Percentiles rank a stretch among this genome's conserved stretches.
Conservation (phyloP, 768 basidiomycete genomes). For the Lyophyllum shimeji region DNA sequence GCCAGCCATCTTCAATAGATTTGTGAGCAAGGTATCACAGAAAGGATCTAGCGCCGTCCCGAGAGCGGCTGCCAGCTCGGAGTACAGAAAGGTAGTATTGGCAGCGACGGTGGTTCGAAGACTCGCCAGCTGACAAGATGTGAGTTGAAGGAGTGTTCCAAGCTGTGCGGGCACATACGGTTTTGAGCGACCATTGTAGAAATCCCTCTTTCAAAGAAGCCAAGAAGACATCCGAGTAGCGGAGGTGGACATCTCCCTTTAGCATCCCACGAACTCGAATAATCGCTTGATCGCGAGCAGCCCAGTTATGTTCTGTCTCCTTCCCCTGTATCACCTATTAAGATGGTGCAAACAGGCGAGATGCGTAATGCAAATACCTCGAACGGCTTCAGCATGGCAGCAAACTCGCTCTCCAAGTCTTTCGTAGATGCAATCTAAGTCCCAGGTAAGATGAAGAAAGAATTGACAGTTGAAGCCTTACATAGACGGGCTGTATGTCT, state of each 20-base stretch:
- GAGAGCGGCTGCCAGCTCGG: conserved; percentile 69
- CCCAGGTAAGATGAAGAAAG: background rate
- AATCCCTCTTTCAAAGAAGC: conserved; percentile 73
- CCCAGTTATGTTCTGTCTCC: conserved; percentile 97
- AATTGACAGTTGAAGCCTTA: conserved; percentile 33
- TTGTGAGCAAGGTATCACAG: conserved; percentile 73
- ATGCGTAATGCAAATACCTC: conserved; percentile 50
- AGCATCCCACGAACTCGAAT: conserved; percentile 86
- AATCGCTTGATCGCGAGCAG: conserved; percentile 73
- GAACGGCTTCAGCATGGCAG: conserved; percentile 74
- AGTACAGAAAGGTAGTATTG: conserved; percentile 76
- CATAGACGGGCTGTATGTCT: conserved; percentile 68
- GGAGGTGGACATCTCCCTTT: conserved; percentile 75
- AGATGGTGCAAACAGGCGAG: background rate
- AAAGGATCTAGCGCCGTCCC: conserved; percentile 73
- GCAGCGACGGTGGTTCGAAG: conserved; percentile 88
- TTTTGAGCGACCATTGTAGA: conserved; percentile 81
- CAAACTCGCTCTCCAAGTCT: conserved; percentile 87
- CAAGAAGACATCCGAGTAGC: conserved; percentile 75
- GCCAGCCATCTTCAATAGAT: conserved; percentile 81
- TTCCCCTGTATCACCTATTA: conserved; percentile 59
- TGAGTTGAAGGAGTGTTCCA: conserved; percentile 3
- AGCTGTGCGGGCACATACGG: conserved; percentile 47
- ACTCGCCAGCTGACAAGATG: conserved; percentile 63
- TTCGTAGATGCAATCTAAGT: conserved; percentile 75